Evolutionary conservation across 1,284 basidiomycete species (phyloP).

Genomic region (Marasmius oreades): DNA sequence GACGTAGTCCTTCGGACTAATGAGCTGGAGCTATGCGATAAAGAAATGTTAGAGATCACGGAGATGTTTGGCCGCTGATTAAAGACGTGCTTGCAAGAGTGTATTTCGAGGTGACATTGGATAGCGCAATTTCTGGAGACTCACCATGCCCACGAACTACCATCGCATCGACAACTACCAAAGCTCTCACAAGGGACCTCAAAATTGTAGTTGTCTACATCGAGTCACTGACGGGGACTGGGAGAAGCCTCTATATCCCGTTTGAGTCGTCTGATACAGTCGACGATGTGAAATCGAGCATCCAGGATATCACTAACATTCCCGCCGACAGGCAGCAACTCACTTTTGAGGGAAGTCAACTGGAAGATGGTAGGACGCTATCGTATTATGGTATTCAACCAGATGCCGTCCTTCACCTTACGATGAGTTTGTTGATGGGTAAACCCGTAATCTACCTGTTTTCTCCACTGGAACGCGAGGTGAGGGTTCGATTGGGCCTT

Average conservation of each 20-base stretch:
- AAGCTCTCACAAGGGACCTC: too few relatives aligned
- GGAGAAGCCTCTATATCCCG: too few relatives aligned
- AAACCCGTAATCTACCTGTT: conserved; percentile 34
- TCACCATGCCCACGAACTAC: not conserved
- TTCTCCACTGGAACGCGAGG: conserved; percentile 21
- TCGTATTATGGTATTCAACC: not conserved
- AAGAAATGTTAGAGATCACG: not conserved
- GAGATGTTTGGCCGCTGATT: not conserved
- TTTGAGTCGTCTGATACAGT: too few relatives aligned
- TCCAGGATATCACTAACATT: conserved; percentile 5
- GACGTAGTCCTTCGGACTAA: not conserved
- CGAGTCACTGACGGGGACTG: too few relatives aligned
- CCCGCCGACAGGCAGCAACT: not conserved
- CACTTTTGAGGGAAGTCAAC: not conserved
- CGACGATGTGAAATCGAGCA: too few relatives aligned
- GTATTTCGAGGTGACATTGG: not conserved
- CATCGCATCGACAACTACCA: not conserved
- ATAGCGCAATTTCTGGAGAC: not conserved
- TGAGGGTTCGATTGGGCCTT: conserved; percentile 24
- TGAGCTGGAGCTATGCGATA: not conserved
- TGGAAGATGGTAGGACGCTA: not conserved
- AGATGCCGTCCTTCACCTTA: not conserved
- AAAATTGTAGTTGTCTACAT: too few relatives aligned
- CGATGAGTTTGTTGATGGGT: not conserved
- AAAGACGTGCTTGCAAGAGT: not conserved